Base-by-base conservation (phyloP, 805 yeast genomes). In the Zygoascus bituminiphila region DNA sequence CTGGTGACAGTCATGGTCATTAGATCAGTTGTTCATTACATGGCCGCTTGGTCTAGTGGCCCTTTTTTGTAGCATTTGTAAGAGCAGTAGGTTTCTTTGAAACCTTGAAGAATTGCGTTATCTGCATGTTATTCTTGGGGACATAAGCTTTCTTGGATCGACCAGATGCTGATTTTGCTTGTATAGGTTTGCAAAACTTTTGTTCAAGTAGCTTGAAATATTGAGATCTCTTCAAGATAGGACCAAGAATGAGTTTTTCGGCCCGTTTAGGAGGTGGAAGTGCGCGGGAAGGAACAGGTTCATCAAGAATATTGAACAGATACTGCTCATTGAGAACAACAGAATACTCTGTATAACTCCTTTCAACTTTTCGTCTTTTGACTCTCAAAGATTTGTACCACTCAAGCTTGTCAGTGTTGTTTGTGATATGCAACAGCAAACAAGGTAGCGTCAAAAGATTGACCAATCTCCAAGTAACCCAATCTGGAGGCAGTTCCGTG, bases 301-400 rank as follows among this genome's bases (percentile, higher is more conserved):
- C 39, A 22, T 19, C 33, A 8, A 41, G 6, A 2, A 41, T 25
- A n/a, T 41, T 35, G n/a, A 22, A 41, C 9, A 15, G 19, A 26
- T 22, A 41, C 22, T 41, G n/a, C 14, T 41, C 26, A 3, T 41
- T 14, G 8, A 26, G 4, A 4, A 24, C n/a, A 5, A 41, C 44
- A 2, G 25, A 33, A 25, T 22, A 25, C 20, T 41, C 44, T 12
- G 4, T 15, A 41, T 41, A 41, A 25, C 14, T 6, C 4, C 26
- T 14, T 4, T 12, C 19, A 25, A n/a, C 5, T 20, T 41, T 41
- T 7, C 44, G 19, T 24, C 35, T 14, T 24, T 41, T 41, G 5
- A 15, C 10, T 24, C 44, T 23, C n/a, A 41, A 4, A 15, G n/a
- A 17, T 17, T 25, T 41, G 22, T 41, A 41, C 44, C 44, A 41